Conservation (phyloP, 306 rosid genomes). For the Acmispon strigosus region DNA sequence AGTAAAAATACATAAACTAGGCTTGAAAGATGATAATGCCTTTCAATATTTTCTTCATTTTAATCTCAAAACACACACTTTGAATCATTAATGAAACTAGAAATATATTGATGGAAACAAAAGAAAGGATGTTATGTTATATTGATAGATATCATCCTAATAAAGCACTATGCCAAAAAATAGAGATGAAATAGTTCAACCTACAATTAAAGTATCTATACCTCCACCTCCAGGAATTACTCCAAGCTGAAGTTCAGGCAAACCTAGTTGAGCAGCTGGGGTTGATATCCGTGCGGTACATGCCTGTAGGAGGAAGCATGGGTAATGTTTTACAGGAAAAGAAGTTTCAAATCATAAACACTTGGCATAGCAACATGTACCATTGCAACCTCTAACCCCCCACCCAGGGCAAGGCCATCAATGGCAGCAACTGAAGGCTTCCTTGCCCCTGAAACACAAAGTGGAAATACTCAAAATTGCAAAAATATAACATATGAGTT, state of each 20-base stretch:
- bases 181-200: not conserved
- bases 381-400: slow-evolving; percentile 97
- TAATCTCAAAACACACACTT: not conserved
- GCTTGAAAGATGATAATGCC: not conserved
- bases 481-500: not conserved
- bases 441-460: slow-evolving; percentile 50
- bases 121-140: not conserved
- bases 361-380: slow-evolving; percentile 34
- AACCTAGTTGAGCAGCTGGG: slow-evolving; percentile 75
- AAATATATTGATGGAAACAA: not conserved
- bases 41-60: not conserved
- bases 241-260: slow-evolving; percentile 72
- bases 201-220: slow-evolving; percentile 13
- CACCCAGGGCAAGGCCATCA: slow-evolving; percentile 97
- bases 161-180: not conserved
- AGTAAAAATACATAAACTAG: not conserved
- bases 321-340: not conserved
- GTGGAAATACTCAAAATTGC: slow-evolving; percentile 11
- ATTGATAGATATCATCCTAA: not conserved
- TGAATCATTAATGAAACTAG: not conserved
- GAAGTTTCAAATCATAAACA: not conserved
- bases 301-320: slow-evolving; percentile 41
- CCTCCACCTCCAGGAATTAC: slow-evolving; percentile 36
- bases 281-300: slow-evolving; percentile 90
- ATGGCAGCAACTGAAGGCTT: slow-evolving; percentile 96